phyloP scores from a whole-genome alignment of 306 rosid genomes.

The Castanopsis chinensis region DNA sequence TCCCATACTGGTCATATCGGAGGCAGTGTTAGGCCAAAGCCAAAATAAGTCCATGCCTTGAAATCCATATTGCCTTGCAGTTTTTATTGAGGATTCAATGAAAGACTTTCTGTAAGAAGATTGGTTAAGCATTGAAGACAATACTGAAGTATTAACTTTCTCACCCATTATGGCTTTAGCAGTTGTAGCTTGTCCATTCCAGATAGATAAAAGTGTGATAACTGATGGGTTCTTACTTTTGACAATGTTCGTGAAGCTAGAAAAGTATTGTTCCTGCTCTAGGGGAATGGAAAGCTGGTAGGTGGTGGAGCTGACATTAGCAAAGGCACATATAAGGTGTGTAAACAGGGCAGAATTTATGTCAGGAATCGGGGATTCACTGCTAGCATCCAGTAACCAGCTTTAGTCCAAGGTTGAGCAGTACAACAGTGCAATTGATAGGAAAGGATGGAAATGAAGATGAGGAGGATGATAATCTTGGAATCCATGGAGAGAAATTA shows the following conservation, averaged over 20 bases:
- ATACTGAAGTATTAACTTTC: conserved; percentile 5
- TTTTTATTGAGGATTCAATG: conserved; percentile 29
- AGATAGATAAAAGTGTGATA: conserved; percentile 21
- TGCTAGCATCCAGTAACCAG: conserved; percentile 10
- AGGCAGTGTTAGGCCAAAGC: conserved; percentile 16
- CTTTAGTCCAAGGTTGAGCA: conserved; percentile 19
- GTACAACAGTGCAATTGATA: background rate
- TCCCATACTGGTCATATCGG: conserved; percentile 10
- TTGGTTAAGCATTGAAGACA: conserved; percentile 13
- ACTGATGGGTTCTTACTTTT: conserved; percentile 28
- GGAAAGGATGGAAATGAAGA: background rate
- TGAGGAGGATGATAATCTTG: background rate
- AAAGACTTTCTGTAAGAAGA: conserved; percentile 18
- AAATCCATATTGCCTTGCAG: conserved; percentile 31
- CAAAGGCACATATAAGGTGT: conserved; percentile 28
- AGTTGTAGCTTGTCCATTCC: conserved; percentile 12
- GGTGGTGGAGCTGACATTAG: conserved; percentile 11
- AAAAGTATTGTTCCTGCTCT: background rate
- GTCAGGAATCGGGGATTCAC: conserved; percentile 7
- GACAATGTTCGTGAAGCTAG: conserved; percentile 23
- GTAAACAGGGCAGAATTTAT: conserved; percentile 26
- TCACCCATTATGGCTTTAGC: conserved; percentile 7
- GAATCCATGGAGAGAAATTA: conserved; percentile 30
- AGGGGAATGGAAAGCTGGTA: conserved; percentile 9
- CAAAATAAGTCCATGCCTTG: conserved; percentile 22